These are phyloP conservation scores for Fusarium fujikuroi DNA, from an alignment of 2,329 filamentous ascomycete species.

Conservation along the genomic window DNA sequence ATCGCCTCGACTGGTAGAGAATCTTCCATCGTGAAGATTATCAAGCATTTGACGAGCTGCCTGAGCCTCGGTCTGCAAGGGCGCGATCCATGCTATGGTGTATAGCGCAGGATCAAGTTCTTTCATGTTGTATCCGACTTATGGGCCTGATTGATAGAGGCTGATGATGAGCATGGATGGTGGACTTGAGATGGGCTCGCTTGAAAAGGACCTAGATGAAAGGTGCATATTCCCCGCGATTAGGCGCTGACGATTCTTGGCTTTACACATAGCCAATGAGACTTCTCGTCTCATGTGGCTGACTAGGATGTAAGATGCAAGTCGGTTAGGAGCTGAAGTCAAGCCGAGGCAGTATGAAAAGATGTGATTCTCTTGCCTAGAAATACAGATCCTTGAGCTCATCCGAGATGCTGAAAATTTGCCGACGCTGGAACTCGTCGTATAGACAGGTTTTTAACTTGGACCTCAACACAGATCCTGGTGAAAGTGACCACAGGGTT, in stretches of 20 bases:
- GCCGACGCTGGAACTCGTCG: not conserved
- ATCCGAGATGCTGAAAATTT: not conserved
- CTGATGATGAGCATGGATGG: not conserved
- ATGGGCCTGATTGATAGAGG: not conserved
- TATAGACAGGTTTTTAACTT: too few relatives aligned
- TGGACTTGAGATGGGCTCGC: not conserved
- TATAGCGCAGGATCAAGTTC: slow-evolving; percentile 40
- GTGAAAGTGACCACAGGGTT: not conserved
- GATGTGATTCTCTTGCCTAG: not conserved
- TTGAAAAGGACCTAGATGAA: not conserved
- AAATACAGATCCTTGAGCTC: not conserved
- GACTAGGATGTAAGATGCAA: not conserved
- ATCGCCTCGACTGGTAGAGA: slow-evolving; percentile 46
- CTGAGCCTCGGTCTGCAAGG: slow-evolving; percentile 50
- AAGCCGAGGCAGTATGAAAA: not conserved
- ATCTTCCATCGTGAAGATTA: slow-evolving; percentile 46
- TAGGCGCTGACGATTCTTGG: not conserved
- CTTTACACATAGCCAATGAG: not conserved
- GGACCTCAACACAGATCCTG: too few relatives aligned
- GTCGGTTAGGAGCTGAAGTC: not conserved
- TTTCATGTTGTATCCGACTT: not conserved
- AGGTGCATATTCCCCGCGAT: not conserved
- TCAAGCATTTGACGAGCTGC: slow-evolving; percentile 51
- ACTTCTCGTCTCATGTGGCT: not conserved
- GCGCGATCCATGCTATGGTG: slow-evolving; percentile 52